These are phyloP conservation scores for Pseudogymnoascus sp. DNA, from an alignment of 2,329 filamentous ascomycete genomes.

Conservation along the genomic window DNA sequence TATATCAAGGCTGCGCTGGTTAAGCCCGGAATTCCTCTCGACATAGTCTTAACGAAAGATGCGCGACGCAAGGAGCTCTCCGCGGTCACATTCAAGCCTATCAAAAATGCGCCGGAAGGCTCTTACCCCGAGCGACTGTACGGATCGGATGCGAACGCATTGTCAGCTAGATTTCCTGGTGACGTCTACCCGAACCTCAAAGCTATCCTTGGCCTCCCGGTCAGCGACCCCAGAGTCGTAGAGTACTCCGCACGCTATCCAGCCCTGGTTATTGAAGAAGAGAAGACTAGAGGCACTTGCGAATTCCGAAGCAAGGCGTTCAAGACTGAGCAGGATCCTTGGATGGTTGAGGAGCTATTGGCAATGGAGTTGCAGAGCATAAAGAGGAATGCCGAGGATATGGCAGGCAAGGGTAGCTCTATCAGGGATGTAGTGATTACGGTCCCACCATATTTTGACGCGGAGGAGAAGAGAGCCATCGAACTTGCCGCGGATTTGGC, in stretches of 20 bases:
- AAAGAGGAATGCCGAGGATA: slow-evolving; percentile 73
- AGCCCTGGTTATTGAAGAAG: slow-evolving; percentile 59
- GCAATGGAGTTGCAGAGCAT: slow-evolving; percentile 95
- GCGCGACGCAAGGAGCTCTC: slow-evolving; percentile 92
- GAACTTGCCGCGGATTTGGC: slow-evolving; percentile 79
- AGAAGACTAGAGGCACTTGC: slow-evolving; percentile 57
- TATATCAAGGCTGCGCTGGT: slow-evolving; percentile 95
- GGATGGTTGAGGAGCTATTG: slow-evolving; percentile 84
- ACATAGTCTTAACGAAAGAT: slow-evolving; percentile 96
- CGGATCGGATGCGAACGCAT: slow-evolving; percentile 81
- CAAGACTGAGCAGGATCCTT: slow-evolving; percentile 51
- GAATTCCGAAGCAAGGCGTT: slow-evolving; percentile 74
- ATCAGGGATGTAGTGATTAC: slow-evolving; percentile 84
- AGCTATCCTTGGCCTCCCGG: slow-evolving; percentile 69
- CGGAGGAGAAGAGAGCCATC: slow-evolving; percentile 81
- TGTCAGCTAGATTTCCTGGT: slow-evolving; percentile 78
- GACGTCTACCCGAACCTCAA: slow-evolving; percentile 96
- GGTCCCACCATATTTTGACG: slow-evolving; percentile 81
- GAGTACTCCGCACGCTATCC: slow-evolving; percentile 73
- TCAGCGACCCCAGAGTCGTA: slow-evolving; percentile 52
- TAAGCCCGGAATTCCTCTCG: slow-evolving; percentile 92
- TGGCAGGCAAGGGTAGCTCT: slow-evolving; percentile 67
- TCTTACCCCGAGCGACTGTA: slow-evolving; percentile 83
- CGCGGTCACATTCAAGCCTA: slow-evolving; percentile 87
- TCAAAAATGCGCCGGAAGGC: slow-evolving; percentile 54